A percentile compares a stretch with the other conserved stretches of the same genome.
These are phyloP conservation scores for Saccharata proteae DNA, from an alignment of 2,329 filamentous ascomycete species.

Conservation along the genomic window DNA sequence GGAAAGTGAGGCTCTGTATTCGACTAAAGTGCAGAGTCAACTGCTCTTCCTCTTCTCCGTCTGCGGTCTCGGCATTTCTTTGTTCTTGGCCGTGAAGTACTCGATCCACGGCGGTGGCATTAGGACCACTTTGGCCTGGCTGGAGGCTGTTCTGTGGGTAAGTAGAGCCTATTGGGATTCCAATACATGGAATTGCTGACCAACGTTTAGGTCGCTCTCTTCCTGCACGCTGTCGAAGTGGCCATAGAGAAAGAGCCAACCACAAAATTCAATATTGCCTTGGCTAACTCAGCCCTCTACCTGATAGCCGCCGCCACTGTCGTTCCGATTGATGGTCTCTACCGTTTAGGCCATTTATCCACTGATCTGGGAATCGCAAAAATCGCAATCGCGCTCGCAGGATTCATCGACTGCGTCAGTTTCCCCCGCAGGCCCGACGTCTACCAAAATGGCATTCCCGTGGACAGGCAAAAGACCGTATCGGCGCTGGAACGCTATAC, in stretches of 20 bases:
- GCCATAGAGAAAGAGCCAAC: slow-evolving; percentile 7
- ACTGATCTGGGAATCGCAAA: slow-evolving; percentile 4
- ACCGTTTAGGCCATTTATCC: not conserved
- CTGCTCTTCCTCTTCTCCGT: not conserved
- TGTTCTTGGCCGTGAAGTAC: no score
- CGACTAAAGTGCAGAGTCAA: not conserved
- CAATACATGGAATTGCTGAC: slow-evolving; percentile 5
- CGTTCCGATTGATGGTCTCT: slow-evolving; percentile 5
- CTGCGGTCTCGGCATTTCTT: no score
- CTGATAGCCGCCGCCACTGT: slow-evolving; percentile 4
- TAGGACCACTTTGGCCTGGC: not conserved
- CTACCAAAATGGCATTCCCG: slow-evolving; percentile 15
- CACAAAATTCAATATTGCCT: slow-evolving; percentile 7
- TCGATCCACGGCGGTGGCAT: no score
- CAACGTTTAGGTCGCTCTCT: slow-evolving; percentile 4
- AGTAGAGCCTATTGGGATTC: not conserved
- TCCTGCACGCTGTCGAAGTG: slow-evolving; percentile 4
- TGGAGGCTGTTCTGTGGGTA: not conserved
- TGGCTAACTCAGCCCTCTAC: slow-evolving; percentile 5
- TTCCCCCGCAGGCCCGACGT: slow-evolving; percentile 5
- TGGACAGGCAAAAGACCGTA: slow-evolving; percentile 52
- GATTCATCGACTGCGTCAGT: slow-evolving; percentile 4
- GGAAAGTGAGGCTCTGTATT: not conserved
- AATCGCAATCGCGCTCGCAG: slow-evolving; percentile 1
- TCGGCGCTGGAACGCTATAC: slow-evolving; percentile 51